Percentiles rank a stretch among this genome's conserved stretches.
These are phyloP conservation scores for Sordaria brevicollis DNA, from an alignment of 495 filamentous ascomycete genomes.

Conservation along the genomic window DNA sequence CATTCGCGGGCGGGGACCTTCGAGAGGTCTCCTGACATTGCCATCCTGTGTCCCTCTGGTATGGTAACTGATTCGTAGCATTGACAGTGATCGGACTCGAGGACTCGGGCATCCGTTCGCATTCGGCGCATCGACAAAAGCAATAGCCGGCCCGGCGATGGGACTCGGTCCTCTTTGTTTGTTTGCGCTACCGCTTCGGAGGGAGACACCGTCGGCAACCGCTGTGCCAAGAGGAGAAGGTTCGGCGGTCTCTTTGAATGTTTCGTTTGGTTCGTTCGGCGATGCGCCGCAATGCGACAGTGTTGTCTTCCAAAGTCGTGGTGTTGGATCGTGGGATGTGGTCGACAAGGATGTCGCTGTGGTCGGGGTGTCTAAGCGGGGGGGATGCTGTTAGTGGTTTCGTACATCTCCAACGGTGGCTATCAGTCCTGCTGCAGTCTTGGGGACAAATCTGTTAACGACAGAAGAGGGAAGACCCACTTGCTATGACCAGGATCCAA, in stretches of 20 bases:
- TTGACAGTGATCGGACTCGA: background rate
- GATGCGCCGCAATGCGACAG: too few species aligned
- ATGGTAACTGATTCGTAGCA: background rate
- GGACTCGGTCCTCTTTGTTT: background rate
- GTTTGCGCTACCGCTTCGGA: background rate
- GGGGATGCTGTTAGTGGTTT: background rate
- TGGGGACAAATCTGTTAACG: background rate
- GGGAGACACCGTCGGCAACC: background rate
- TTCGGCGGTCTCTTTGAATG: background rate
- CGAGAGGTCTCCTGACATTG: background rate
- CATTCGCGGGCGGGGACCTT: background rate
- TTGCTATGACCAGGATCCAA: background rate
- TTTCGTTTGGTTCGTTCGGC: background rate
- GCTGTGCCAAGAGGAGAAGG: background rate
- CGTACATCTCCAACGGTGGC: background rate
- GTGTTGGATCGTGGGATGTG: background rate
- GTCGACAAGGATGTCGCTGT: background rate
- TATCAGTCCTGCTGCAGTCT: too few species aligned
- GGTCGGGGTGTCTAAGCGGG: background rate
- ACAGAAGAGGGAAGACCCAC: background rate
- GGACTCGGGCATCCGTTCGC: background rate
- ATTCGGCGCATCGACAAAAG: background rate
- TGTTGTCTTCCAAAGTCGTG: too few species aligned
- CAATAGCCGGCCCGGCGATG: background rate
- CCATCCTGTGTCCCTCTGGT: too few species aligned